phyloP scores from a whole-genome alignment of 495 filamentous ascomycete genomes.

The Durotheca rogersii region DNA sequence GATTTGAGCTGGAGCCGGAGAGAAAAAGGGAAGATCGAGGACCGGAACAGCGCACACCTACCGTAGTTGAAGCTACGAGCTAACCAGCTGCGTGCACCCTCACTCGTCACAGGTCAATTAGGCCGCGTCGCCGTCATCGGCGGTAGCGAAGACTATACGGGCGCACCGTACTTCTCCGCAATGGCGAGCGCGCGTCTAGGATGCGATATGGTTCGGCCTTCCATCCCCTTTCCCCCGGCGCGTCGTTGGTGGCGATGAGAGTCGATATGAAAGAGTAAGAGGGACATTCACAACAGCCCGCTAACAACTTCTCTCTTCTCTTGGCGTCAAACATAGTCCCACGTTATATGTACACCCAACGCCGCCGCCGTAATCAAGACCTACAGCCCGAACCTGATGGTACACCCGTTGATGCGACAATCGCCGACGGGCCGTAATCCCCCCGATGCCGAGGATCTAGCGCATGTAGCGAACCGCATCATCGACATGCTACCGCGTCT shows the following conservation, averaged over 20 bases:
- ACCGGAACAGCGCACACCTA: too few relatives aligned
- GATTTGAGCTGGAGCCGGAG: too few relatives aligned
- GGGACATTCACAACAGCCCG: too few relatives aligned
- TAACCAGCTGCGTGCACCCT: slow-evolving; percentile 10
- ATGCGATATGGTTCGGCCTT: slow-evolving; percentile 69
- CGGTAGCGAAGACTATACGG: slow-evolving; percentile 93
- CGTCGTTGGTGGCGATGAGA: too few relatives aligned
- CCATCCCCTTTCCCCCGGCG: too few relatives aligned
- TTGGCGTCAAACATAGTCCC: slow-evolving; percentile 60
- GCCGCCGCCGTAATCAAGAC: slow-evolving; percentile 91
- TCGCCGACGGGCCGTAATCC: too few relatives aligned
- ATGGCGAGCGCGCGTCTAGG: slow-evolving; percentile 91
- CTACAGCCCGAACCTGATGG: slow-evolving; percentile 98
- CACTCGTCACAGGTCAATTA: slow-evolving; percentile 66
- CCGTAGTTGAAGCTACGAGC: not conserved
- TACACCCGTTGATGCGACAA: slow-evolving; percentile 92
- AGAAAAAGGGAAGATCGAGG: too few relatives aligned
- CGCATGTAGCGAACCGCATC: slow-evolving; percentile 65
- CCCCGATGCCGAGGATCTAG: slow-evolving; percentile 45
- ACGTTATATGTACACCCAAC: slow-evolving; percentile 91
- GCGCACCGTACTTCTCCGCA: slow-evolving; percentile 96
- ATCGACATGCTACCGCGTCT: slow-evolving; percentile 79
- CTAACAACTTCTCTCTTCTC: not conserved
- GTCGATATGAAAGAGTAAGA: too few relatives aligned
- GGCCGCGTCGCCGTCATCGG: slow-evolving; percentile 93